A percentile compares a stretch with the other conserved stretches of the same genome.
Evolutionary conservation across 202 grass and related monocot species (phyloP).

Genomic region (Hordeum pubiflorum): DNA sequence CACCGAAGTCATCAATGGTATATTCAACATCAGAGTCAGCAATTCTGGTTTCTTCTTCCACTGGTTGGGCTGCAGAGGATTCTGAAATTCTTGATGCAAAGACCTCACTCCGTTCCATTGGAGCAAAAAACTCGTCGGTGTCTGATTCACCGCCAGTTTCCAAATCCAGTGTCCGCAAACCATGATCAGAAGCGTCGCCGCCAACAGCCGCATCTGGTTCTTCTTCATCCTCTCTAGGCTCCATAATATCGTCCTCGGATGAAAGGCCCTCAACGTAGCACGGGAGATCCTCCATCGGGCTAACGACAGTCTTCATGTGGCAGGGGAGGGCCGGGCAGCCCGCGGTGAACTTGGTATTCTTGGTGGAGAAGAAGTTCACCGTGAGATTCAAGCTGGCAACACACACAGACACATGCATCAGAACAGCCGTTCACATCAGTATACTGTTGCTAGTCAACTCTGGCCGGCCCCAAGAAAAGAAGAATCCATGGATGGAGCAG

Average conservation of each 20-base stretch:
- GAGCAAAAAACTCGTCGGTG: background rate
- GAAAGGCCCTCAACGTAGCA: background rate
- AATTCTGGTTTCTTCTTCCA: background rate
- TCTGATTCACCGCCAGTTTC: background rate
- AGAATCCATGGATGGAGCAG: background rate
- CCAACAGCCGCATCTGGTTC: background rate
- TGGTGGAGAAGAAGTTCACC: constrained; percentile 85
- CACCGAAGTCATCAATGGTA: background rate
- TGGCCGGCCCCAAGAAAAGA: background rate
- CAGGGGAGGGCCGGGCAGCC: constrained; percentile 50
- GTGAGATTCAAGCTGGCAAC: constrained; percentile 60
- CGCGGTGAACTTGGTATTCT: constrained; percentile 54
- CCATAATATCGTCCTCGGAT: background rate
- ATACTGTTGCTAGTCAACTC: background rate
- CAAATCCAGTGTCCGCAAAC: background rate
- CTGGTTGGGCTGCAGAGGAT: background rate
- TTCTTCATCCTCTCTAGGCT: background rate
- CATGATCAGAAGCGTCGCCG: background rate
- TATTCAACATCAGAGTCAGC: background rate
- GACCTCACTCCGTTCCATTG: background rate
- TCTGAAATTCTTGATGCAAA: background rate
- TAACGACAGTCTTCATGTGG: constrained; percentile 54
- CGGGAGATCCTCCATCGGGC: constrained; percentile 64
- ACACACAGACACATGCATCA: background rate
- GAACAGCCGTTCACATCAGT: background rate